A percentile compares a stretch with the other conserved stretches of the same genome.
Conservation (phyloP, 495 filamentous ascomycete genomes). For the Penicillium steckii region DNA sequence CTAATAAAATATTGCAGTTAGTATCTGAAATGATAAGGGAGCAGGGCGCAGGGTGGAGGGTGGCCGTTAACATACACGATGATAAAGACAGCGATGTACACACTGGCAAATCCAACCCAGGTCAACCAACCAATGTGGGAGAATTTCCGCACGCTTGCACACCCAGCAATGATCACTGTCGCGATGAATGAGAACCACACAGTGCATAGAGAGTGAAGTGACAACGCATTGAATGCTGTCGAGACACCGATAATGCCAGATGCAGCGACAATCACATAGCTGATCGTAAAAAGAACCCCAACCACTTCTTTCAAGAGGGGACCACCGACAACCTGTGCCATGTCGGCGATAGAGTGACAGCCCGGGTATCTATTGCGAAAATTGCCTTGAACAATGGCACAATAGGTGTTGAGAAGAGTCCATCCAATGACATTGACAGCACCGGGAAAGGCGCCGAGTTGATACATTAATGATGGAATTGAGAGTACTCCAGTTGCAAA, state of each 20-base stretch:
- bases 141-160: slow-evolving; percentile 39
- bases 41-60: not conserved
- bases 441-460: slow-evolving; percentile 58
- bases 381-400: slow-evolving; percentile 35
- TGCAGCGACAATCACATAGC: slow-evolving; percentile 46
- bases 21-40: not conserved
- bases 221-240: slow-evolving; percentile 49
- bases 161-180: slow-evolving; percentile 65
- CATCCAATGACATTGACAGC: slow-evolving; percentile 57
- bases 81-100: slow-evolving; percentile 48
- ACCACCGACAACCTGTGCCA: slow-evolving; percentile 63
- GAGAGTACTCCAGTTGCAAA: slow-evolving; percentile 61
- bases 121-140: slow-evolving; percentile 46
- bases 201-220: slow-evolving; percentile 47
- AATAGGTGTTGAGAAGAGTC: slow-evolving; percentile 61
- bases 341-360: slow-evolving; percentile 63
- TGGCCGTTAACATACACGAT: slow-evolving; percentile 36
- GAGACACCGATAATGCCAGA: slow-evolving; percentile 52
- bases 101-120: slow-evolving; percentile 43
- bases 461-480: slow-evolving; percentile 59
- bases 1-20: slow-evolving; percentile 13
- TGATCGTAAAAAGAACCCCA: slow-evolving; percentile 45
- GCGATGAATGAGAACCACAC: slow-evolving; percentile 39
- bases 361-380: slow-evolving; percentile 36
- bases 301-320: slow-evolving; percentile 42